Base-by-base conservation (phyloP, 495 filamentous ascomycete genomes). In the Apodospora peruviana region DNA sequence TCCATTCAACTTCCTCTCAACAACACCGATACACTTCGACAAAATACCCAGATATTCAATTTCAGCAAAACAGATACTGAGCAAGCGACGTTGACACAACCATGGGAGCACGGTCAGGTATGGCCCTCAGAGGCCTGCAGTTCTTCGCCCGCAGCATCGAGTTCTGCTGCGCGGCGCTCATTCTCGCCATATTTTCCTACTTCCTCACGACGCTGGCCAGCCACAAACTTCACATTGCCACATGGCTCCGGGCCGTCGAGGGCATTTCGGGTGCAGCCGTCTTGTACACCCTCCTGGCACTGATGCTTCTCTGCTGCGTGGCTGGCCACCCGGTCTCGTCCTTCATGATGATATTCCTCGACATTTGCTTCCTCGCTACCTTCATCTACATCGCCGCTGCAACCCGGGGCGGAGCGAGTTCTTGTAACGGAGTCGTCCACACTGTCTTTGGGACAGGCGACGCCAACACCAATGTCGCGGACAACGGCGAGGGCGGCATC, bases 181-280 rank as follows among this genome's bases (percentile, higher is more conserved):
- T 91, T 47, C 76, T 95, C 41, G 87, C 81, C 60, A 80, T 94
- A 52, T 91, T 84, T 76, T 87, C 85, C 21, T 95, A 86, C 67
- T 84, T 82, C 71, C 72, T 87, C 21, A 74, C 80, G 1, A 66
- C 73, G 19, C 80, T 89, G 10, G 46, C 73, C 41, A 72, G 79
- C 52, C 77, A 86, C 65, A 52, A 79, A 54, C 60, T 80, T 18
- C 36, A 55, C 29, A 88, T 90, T 56, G 70, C 75, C 3, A 78
- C 62, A 54, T 86, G 80, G 74, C 68, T 83, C 44, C 81, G 79
- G 43, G 90, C 90, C 34, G 87, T 94, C 22, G 85, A 87, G 51
- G 90, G 90, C 62, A 84, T 96, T 29, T 75, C 87, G 1, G 90
- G 88, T 42, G 77, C 76, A 5, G 86, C 80, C 3, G 75, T 81